These are phyloP conservation scores for Allium sativum DNA, from an alignment of 106 monocot genomes.

Conservation along the genomic window DNA sequence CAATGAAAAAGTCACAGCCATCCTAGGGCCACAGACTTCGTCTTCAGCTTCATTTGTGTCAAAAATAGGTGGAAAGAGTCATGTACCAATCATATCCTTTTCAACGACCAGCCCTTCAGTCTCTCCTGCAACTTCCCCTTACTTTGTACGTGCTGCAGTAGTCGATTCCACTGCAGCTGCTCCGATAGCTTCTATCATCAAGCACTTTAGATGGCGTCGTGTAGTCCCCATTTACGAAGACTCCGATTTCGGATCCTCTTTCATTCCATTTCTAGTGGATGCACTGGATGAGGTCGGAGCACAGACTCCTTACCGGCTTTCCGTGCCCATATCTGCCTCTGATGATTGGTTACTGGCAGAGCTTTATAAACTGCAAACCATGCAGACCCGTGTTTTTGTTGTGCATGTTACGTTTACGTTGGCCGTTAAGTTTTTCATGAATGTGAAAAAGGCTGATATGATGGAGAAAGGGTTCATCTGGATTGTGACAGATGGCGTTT, in stretches of 20 bases:
- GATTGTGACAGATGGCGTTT: constrained; percentile 24
- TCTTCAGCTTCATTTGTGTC: constrained; percentile 8
- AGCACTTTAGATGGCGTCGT: constrained; percentile 25
- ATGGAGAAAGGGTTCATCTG: constrained; percentile 18
- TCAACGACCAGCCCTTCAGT: constrained; percentile 21
- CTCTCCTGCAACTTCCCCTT: constrained; percentile 26
- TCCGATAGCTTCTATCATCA: constrained; percentile 30
- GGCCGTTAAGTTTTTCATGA: constrained; percentile 7
- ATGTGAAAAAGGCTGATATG: constrained; percentile 12
- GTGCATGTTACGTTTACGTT: constrained; percentile 20
- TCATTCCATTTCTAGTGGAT: constrained; percentile 32
- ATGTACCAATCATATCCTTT: constrained; percentile 12
- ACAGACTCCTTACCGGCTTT: constrained; percentile 23
- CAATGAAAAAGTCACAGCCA: constrained; percentile 5
- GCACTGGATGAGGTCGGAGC: constrained; percentile 21
- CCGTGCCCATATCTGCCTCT: constrained; percentile 13
- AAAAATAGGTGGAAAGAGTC: constrained; percentile 4
- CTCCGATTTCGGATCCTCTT: constrained; percentile 12
- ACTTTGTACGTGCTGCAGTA: constrained; percentile 36
- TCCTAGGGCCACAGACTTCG: constrained; percentile 15
- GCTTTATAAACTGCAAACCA: constrained; percentile 37
- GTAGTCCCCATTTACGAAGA: constrained; percentile 46
- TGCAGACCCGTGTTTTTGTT: constrained; percentile 45
- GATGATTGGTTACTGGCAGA: constrained; percentile 21
- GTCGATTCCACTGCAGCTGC: constrained; percentile 21